phyloP scores from a whole-genome alignment of 495 filamentous ascomycete genomes.

The Terfezia claveryi region DNA sequence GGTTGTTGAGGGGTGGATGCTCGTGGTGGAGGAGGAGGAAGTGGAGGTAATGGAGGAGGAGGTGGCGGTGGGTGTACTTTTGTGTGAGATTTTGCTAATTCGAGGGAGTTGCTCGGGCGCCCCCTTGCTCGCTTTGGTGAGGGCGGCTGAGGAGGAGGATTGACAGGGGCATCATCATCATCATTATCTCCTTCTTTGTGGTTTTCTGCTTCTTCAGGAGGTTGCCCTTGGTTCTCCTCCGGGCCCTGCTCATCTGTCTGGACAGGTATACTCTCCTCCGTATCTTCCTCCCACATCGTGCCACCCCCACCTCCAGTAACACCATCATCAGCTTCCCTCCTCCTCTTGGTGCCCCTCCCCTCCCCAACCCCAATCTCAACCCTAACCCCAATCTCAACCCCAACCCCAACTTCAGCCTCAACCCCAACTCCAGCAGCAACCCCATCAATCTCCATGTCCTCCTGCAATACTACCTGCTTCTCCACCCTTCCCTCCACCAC shows the following conservation, averaged over 20 bases:
- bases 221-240: too few relatives aligned
- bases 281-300: not conserved
- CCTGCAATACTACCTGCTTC: constrained; percentile 4
- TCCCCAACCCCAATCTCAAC: not conserved
- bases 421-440: constrained; percentile 6
- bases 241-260: not conserved
- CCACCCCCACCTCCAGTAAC: not conserved
- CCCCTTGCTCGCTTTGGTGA: too few relatives aligned
- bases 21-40: too few relatives aligned
- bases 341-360: not conserved
- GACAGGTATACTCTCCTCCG: not conserved
- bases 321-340: not conserved
- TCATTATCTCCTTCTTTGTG: not conserved
- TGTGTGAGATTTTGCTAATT: not conserved
- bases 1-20: too few relatives aligned
- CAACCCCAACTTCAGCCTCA: not conserved
- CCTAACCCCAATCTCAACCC: not conserved
- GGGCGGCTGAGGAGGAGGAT: too few relatives aligned
- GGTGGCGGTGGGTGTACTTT: not conserved
- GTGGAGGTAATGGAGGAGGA: too few relatives aligned
- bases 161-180: too few relatives aligned
- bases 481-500: constrained; percentile 5
- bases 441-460: constrained; percentile 3
- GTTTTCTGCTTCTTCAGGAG: not conserved
- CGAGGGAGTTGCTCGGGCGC: too few relatives aligned